A percentile compares a stretch with the other conserved stretches of the same genome.
Conservation (phyloP, 345 rosid genomes). For the Turnera subulata region DNA sequence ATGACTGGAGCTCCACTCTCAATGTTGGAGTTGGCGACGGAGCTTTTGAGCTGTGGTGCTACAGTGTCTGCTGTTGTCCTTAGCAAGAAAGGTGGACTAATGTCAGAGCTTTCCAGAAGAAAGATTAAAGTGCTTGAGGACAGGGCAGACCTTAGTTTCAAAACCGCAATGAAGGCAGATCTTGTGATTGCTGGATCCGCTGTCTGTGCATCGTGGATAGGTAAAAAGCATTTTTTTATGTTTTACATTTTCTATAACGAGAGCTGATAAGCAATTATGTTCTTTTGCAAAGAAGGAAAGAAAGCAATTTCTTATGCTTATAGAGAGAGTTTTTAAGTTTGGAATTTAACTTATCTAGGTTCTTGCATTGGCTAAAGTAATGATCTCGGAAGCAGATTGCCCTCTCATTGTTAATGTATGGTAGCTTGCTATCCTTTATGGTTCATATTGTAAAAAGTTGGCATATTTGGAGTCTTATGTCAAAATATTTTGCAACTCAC, state of each 20-base stretch:
- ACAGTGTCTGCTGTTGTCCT: slow-evolving; percentile 93
- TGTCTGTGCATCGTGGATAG: slow-evolving; percentile 94
- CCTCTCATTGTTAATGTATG: too few species aligned
- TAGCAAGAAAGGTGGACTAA: slow-evolving; percentile 85
- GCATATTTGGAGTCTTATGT: too few species aligned
- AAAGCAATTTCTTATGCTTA: too few species aligned
- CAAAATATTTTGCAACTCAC: not conserved
- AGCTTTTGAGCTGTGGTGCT: slow-evolving; percentile 98
- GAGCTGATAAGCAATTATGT: too few species aligned
- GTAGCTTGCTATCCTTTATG: too few species aligned
- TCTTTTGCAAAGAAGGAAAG: too few species aligned
- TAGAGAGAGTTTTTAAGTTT: too few species aligned
- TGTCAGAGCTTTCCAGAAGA: slow-evolving; percentile 82
- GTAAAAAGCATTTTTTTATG: slow-evolving; percentile 42
- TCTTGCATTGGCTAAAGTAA: too few species aligned
- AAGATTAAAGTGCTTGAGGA: slow-evolving; percentile 90
- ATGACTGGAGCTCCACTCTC: slow-evolving; percentile 99
- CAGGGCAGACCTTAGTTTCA: slow-evolving; percentile 84
- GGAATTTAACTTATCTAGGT: too few species aligned
- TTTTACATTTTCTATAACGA: too few species aligned
- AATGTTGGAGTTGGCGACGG: slow-evolving; percentile 96
- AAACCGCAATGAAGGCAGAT: slow-evolving; percentile 93
- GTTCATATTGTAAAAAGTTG: too few species aligned
- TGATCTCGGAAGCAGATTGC: too few species aligned
- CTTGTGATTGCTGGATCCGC: slow-evolving; percentile 96